Conservation (phyloP, 2,329 filamentous ascomycete genomes). For the Thermoascus crustaceus region DNA sequence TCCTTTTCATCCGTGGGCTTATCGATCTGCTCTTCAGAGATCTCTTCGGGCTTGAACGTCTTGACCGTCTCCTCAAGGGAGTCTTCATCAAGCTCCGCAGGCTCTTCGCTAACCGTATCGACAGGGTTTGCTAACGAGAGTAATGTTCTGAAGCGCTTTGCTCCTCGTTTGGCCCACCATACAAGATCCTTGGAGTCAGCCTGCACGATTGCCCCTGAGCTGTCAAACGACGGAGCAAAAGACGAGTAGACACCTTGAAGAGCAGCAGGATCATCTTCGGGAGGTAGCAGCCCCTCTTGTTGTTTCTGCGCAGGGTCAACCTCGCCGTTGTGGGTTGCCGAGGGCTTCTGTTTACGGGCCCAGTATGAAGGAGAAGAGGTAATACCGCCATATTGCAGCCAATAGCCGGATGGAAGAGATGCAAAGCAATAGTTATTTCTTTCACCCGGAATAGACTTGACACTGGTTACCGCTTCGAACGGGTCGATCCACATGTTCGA, state of each 20-base stretch:
- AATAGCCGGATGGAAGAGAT: constrained; percentile 32
- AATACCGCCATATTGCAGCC: constrained; percentile 36
- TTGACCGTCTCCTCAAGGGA: constrained; percentile 36
- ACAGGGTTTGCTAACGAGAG: constrained; percentile 19
- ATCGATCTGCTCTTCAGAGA: constrained; percentile 17
- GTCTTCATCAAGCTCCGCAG: constrained; percentile 31
- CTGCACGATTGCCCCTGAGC: constrained; percentile 35
- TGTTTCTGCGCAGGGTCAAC: constrained; percentile 13
- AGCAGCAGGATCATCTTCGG: constrained; percentile 26
- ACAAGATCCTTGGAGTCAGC: constrained; percentile 33
- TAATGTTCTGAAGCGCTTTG: constrained; percentile 29
- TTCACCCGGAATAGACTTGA: constrained; percentile 26
- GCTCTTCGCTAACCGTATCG: no score
- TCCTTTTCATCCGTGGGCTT: constrained; percentile 26
- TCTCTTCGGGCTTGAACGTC: constrained; percentile 31
- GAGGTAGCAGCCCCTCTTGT: constrained; percentile 22
- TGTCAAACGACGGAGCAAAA: constrained; percentile 42
- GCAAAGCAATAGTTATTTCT: constrained; percentile 34
- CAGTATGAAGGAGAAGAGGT: constrained; percentile 32
- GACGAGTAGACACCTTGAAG: constrained; percentile 41
- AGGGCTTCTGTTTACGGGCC: constrained; percentile 30
- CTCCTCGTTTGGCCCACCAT: constrained; percentile 40
- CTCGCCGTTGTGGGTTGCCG: constrained; percentile 18
- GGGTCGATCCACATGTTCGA: constrained; percentile 33
- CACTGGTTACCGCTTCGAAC: constrained; percentile 30